Base-by-base conservation (phyloP, 768 basidiomycete genomes). In the Boletus reticuloceps region DNA sequence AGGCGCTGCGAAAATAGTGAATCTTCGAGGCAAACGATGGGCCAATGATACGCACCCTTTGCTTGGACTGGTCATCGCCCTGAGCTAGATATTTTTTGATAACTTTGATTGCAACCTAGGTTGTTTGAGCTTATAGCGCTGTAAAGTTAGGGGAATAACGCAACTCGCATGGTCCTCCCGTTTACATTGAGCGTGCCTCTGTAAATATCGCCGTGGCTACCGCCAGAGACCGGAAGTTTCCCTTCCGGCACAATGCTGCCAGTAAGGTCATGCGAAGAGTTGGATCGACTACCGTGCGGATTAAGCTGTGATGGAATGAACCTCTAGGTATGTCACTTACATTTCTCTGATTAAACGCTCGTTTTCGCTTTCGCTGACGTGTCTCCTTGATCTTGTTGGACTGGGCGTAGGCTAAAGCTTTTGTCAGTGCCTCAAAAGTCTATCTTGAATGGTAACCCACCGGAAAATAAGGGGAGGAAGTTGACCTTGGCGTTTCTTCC, bases 61-160 rank as follows among this genome's bases (percentile, higher is more conserved):
- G 47, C n/a, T 59, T 59, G 5, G 62, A 57, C n/a, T 22, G 3
- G 22, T 60, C 58, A 2, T 60, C 37, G 5, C 48, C 56, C n/a
- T 65, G 53, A 11, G 44, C 47, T 31, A 40, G 22, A 42, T 70
- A 68, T 25, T 32, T 55, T 40, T 63, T 64, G 4, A 68, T 68
- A 5, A 55, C 68, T 48, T 68, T 68, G 43, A 68, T 56, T 0
- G 67, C 63, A 6, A 68, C 66, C 66, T 63, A 32, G 5, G 20
- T 37, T 4, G 6, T 41, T 17, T 25, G n/a, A 55, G 54, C 32
- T 22, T 7, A 13, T 32, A 29, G 1, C 6, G 4, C 32, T 3
- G 14, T 14, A 10, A 38, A 20, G 2, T 31, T 6, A 11, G 52
- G 2, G 17, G 5, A 27, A 53, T 12, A 46, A 48, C 55, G 29